These are phyloP conservation scores for Gossypioides kirkii DNA, from an alignment of 345 rosid species.

Conservation along the genomic window DNA sequence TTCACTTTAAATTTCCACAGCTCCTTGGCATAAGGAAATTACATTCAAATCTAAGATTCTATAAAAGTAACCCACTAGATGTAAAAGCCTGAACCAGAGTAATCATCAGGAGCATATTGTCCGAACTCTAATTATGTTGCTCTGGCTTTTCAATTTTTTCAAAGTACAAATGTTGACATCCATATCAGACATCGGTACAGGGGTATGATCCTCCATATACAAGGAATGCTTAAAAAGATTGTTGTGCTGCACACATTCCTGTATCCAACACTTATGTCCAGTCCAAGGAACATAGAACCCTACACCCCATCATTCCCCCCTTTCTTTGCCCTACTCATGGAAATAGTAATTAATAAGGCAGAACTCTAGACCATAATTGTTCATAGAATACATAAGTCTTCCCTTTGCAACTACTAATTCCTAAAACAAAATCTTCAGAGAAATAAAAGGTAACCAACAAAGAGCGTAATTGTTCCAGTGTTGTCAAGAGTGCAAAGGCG, in stretches of 20 bases:
- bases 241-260: no score
- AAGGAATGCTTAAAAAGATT: no score
- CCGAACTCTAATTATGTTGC: no score
- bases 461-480: not conserved
- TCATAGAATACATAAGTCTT: not conserved
- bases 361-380: not conserved
- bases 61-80: not conserved
- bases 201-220: no score
- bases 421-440: not conserved
- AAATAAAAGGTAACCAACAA: not conserved
- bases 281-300: no score
- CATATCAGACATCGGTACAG: no score
- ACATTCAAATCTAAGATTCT: not conserved
- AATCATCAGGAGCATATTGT: no score
- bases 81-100: not conserved
- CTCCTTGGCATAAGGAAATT: not conserved
- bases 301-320: not conserved
- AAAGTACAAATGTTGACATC: no score
- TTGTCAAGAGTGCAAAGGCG: no score
- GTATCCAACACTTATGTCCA: no score
- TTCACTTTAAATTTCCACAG: not conserved
- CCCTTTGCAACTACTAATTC: no score
- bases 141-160: no score
- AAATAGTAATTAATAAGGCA: not conserved
- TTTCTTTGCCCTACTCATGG: not conserved